phyloP scores from a whole-genome alignment of 345 rosid species.

The Eucalyptus guilfoylei region DNA sequence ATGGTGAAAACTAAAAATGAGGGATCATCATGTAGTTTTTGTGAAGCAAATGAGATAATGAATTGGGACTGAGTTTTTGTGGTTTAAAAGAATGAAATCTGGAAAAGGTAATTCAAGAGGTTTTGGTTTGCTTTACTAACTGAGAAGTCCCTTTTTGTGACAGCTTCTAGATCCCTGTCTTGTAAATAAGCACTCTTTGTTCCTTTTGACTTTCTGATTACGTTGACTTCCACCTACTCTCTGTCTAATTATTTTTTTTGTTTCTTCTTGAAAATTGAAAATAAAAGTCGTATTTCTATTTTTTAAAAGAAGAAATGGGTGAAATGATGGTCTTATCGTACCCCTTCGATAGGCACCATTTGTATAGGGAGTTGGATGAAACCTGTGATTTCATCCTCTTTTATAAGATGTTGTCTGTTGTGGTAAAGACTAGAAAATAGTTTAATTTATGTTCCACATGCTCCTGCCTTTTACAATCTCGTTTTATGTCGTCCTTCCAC shows the following conservation, averaged over 20 bases:
- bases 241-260: background rate
- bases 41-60: background rate
- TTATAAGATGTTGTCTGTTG: background rate
- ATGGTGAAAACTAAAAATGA: background rate
- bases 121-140: background rate
- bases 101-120: background rate
- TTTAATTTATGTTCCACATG: background rate
- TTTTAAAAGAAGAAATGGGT: background rate
- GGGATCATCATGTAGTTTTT: background rate
- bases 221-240: background rate
- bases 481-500: background rate
- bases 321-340: background rate
- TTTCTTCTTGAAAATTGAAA: background rate
- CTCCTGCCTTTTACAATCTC: background rate
- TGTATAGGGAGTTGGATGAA: background rate
- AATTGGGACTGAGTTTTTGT: background rate
- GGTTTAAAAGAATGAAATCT: background rate
- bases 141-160: background rate
- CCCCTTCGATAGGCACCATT: background rate
- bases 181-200: background rate
- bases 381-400: background rate
- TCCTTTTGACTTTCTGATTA: background rate
- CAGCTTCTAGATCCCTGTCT: background rate
- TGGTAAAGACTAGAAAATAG: background rate
- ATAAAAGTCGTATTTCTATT: background rate